Base-by-base conservation (phyloP, 2,329 filamentous ascomycete genomes). In the Cytospora piceicola region DNA sequence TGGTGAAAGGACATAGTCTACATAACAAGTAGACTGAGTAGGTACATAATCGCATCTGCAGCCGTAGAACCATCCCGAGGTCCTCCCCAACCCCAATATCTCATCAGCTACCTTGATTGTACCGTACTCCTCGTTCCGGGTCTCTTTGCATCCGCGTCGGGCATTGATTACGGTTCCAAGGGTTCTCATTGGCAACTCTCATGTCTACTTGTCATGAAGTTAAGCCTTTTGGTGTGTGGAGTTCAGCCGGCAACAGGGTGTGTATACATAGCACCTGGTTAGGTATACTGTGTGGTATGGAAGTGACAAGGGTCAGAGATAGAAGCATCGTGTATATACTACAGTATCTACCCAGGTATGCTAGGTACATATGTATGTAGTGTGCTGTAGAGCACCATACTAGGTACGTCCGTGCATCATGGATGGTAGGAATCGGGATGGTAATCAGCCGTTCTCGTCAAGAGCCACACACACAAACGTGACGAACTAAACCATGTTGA, bases 401-500 rank as follows among this genome's bases (percentile, higher is more conserved):
- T 12, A 34, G 32, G 32, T 12, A 12, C 2, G 11, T 2, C 17
- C 14, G 14, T 39, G n/a, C 39, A 42, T 42, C 17, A 42, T 42
- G 39, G 39, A n/a, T 42, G 39, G 39, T 42, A 42, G 39, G 17
- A 42, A 42, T 42, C 39, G 39, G 39, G 39, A 42, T 42, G n/a
- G 39, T 7, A n/a, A 42, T 42, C 39, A 24, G 46, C 46, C 46
- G 22, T 22, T 49, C 46, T 49, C 46, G 46, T 49, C 46, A 53
- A 53, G 51, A 53, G 20, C 42, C 42, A 46, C 42, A 22, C 46
- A 22, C 14, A 30, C 27, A 32, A 24, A 20, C 34, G 6, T 15
- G 22, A 39, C 24, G 5, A 22, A 20, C 55, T 58, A 58, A 22
- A 30, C 54, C 22, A 30, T 34, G 32, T 64, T 46, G 20, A 54